Conservation (phyloP, 176 grass and related monocot genomes). For the Oryza brachyantha region DNA sequence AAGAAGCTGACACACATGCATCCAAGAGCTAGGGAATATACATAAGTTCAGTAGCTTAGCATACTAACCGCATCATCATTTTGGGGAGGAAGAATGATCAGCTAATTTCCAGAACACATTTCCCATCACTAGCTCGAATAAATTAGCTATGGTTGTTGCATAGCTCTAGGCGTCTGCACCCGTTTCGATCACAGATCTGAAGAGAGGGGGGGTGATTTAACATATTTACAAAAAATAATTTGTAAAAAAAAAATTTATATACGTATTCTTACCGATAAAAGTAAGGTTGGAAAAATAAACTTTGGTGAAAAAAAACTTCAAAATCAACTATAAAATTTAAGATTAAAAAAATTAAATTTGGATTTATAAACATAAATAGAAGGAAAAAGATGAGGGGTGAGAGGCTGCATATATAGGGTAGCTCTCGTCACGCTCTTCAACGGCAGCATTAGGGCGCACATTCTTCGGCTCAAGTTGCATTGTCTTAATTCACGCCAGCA, state of each 20-base stretch:
- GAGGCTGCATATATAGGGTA: too few species aligned
- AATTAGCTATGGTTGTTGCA: not conserved
- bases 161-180: not conserved
- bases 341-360: too few species aligned
- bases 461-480: slow-evolving; percentile 29
- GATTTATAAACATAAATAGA: too few species aligned
- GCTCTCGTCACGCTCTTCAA: slow-evolving; percentile 23
- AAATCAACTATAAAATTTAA: too few species aligned
- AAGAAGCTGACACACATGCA: not conserved
- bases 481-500: slow-evolving; percentile 31
- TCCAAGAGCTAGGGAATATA: not conserved
- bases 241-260: too few species aligned
- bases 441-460: slow-evolving; percentile 24
- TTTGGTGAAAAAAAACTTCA: too few species aligned
- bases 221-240: too few species aligned
- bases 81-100: not conserved
- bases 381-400: too few species aligned
- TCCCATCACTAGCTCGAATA: not conserved
- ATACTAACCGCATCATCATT: not conserved
- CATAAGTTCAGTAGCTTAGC: not conserved
- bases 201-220: too few species aligned
- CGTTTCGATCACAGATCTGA: slow-evolving; percentile 2
- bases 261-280: too few species aligned
- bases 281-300: too few species aligned
- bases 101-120: not conserved